Base-by-base conservation (phyloP, 805 yeast species). In the Metschnikowia peoriensis region DNA sequence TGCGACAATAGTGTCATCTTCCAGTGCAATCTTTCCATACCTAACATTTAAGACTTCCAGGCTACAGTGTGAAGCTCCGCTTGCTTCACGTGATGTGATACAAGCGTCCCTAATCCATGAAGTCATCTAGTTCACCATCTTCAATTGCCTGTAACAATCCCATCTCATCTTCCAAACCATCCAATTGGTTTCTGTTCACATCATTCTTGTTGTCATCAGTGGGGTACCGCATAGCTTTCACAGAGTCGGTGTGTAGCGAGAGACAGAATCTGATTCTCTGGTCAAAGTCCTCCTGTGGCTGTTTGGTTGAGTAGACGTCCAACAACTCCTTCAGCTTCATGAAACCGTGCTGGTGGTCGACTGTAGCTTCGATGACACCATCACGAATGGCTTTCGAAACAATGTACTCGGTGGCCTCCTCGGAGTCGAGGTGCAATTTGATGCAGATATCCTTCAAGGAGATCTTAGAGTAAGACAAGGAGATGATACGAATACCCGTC, bases 371-470 rank as follows among this genome's bases (percentile, higher is more conserved):
- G 66, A 94, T 89, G 48, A 94, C 98, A 54, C 97, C 97, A 68
- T 94, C 99, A 64, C 97, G 85, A 53, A 94, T 93, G 28, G 97
- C 94, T 75, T 94, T 93, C 38, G 97, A 89, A 22, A 94, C 97
- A 69, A 94, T 91, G 69, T 93, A 94, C 74, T 94, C 99, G 1
- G 97, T 96, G 62, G 93, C 86, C 65, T 94, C 92, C 74, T 94
- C 99, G 46, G 92, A 85, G 64, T 93, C 99, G 56, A 94, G 80
- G 61, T 88, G 91, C 66, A 94, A 81, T 66, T 93, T 89, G 63
- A 94, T 81, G 70, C 99, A 94, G 52, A 94, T 91, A 66, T 94
- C 99, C 69, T 87, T 88, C 63, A 94, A 79, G 4, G 97, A 89
- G 55, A 94, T 94, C 67, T 83, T 85, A 54, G 94, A 88, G 75